Conservation (phyloP, 2,329 filamentous ascomycete genomes). For the Clarireedia sp. region DNA sequence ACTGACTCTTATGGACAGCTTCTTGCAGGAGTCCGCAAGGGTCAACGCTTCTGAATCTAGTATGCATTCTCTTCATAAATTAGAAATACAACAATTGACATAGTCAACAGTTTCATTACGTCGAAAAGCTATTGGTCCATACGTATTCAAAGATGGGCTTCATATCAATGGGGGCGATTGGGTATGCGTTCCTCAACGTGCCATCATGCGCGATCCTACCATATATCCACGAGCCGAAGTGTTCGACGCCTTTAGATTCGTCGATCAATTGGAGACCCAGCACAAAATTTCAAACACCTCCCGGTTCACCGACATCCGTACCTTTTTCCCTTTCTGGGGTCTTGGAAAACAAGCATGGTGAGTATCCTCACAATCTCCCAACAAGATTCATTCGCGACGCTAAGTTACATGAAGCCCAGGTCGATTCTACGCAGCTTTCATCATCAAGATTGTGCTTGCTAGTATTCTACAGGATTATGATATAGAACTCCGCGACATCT, state of each 20-base stretch:
- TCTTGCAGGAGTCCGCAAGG: not conserved
- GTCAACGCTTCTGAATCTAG: not conserved
- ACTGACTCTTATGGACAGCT: not conserved
- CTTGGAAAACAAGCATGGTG: conserved; percentile 4
- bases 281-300: not conserved
- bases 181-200: not conserved
- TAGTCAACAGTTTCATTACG: not conserved
- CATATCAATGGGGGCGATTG: conserved; percentile 2
- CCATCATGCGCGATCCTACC: conserved; percentile 5
- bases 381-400: not conserved
- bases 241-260: conserved; percentile 4
- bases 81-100: not conserved
- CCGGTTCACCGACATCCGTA: conserved; percentile 2
- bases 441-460: not conserved
- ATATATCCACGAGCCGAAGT: not conserved
- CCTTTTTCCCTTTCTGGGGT: conserved; percentile 4
- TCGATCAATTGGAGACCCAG: not conserved
- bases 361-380: not conserved
- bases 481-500: not conserved
- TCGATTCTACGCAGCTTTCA: not conserved
- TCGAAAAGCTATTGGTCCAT: conserved; percentile 1
- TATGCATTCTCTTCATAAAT: not conserved
- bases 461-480: not conserved
- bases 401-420: conserved; percentile 1
- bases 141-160: not conserved